phyloP scores from a whole-genome alignment of 208 protist species.

The Leishmania aethiopica region DNA sequence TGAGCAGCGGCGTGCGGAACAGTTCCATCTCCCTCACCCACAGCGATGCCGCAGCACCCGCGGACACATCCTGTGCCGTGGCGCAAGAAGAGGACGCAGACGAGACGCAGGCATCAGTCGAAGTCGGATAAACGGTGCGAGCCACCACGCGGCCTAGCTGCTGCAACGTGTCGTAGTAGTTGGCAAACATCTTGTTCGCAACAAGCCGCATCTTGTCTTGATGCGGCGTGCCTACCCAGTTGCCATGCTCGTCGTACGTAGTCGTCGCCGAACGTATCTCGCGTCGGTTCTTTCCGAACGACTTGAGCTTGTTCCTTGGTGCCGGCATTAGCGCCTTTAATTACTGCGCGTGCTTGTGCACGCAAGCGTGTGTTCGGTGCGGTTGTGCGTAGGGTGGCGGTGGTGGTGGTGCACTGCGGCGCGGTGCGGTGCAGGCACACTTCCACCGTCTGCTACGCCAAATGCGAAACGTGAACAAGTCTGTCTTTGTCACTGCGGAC shows the following conservation, averaged over 20 bases:
- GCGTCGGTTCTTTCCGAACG: constrained; percentile 69
- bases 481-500: background rate
- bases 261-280: constrained; percentile 41
- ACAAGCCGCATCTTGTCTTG: constrained; percentile 64
- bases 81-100: background rate
- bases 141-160: constrained; percentile 38
- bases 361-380: background rate
- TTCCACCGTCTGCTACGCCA: background rate
- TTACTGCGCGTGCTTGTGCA: background rate
- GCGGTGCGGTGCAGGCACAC: background rate
- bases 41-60: constrained; percentile 11
- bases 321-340: constrained; percentile 28
- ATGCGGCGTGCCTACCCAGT: constrained; percentile 62
- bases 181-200: constrained; percentile 54
- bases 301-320: constrained; percentile 62
- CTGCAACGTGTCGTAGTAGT: constrained; percentile 80
- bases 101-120: background rate
- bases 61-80: background rate
- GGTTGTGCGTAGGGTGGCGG: background rate
- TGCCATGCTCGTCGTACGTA: constrained; percentile 69
- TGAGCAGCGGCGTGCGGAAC: constrained; percentile 74
- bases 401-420: no score
- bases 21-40: constrained; percentile 69
- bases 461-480: background rate
- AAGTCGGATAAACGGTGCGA: constrained; percentile 18